A percentile compares a stretch with the other conserved stretches of the same genome.
Conservation (phyloP, 306 rosid species). For the Acacia crassicarpa region DNA sequence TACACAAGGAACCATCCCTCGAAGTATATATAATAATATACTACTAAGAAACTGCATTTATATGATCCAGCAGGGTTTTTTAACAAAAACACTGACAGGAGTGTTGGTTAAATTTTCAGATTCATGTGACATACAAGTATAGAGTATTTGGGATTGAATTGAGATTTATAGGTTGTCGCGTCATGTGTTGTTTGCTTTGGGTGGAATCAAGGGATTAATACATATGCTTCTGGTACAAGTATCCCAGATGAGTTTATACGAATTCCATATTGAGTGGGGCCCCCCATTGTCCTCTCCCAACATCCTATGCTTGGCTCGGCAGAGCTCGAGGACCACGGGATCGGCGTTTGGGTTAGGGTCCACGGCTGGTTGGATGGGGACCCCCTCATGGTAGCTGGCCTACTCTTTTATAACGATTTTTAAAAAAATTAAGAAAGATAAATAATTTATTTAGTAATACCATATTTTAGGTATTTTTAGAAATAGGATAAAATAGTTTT, state of each 20-base stretch:
- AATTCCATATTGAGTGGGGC: not conserved
- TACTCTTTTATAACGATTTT: not conserved
- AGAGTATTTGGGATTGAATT: not conserved
- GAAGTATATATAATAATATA: not conserved
- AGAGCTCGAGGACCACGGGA: not conserved
- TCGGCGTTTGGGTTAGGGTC: not conserved
- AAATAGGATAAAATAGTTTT: too few relatives aligned
- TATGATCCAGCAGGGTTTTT: not conserved
- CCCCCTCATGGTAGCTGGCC: too few relatives aligned
- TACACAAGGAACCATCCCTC: not conserved
- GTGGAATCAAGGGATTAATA: not conserved
- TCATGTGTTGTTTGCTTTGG: not conserved
- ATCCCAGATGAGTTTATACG: not conserved
- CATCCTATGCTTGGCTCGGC: not conserved
- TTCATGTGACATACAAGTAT: not conserved
- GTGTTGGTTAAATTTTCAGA: not conserved
- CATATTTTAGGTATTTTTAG: too few relatives aligned
- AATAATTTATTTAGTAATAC: too few relatives aligned
- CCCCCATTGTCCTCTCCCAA: not conserved
- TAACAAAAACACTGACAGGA: not conserved
- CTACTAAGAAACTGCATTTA: not conserved
- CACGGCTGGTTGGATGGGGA: not conserved
- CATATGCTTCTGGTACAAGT: not conserved
- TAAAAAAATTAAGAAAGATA: too few relatives aligned
- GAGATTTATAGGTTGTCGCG: not conserved